phyloP scores from a whole-genome alignment of 805 yeast species.

The Yarrowia bubula region DNA sequence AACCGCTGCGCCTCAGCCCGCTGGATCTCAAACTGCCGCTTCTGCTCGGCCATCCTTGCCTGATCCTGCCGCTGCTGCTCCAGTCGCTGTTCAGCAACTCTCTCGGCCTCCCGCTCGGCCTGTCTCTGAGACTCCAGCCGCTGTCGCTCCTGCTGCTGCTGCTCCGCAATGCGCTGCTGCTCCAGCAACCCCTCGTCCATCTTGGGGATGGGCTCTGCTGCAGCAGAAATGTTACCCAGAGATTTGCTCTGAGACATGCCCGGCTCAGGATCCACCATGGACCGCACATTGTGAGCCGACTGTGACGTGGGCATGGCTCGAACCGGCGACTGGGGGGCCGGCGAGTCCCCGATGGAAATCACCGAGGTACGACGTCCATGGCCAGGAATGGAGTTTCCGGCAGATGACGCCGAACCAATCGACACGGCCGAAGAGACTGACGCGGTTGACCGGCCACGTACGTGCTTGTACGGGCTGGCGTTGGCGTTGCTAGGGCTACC shows the following conservation, averaged over 20 bases:
- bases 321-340: background rate
- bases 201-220: background rate
- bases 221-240: background rate
- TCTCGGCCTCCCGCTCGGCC: conserved; percentile 1
- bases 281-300: conserved; percentile 17
- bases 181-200: background rate
- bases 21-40: background rate
- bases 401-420: background rate
- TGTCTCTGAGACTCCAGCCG: background rate
- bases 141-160: background rate
- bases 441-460: background rate
- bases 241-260: conserved; percentile 19
- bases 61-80: conserved; percentile 9
- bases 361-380: conserved; percentile 1
- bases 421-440: background rate
- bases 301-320: background rate
- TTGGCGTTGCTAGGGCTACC: background rate
- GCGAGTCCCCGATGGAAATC: conserved; percentile 9
- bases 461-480: conserved; percentile 1
- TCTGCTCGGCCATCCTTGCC: background rate
- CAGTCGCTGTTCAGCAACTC: background rate
- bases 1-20: background rate
- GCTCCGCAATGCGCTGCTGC: background rate
- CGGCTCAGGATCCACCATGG: conserved; percentile 12
- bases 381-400: conserved; percentile 16